phyloP scores from a whole-genome alignment of 164 flowering plant species.

The Cinnamomum chago region DNA sequence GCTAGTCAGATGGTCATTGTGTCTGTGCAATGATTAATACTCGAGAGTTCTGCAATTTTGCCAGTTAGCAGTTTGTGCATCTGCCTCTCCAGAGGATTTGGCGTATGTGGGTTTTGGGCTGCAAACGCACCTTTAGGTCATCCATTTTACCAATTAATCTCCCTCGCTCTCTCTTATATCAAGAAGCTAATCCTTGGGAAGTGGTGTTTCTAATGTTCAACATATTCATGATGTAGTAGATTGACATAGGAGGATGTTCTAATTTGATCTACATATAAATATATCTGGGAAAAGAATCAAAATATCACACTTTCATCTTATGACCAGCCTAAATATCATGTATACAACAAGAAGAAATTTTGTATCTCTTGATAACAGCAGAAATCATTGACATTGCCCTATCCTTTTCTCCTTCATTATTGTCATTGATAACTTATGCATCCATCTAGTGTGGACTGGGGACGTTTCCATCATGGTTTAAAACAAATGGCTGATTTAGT shows the following conservation, averaged over 20 bases:
- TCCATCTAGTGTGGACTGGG: too few species aligned
- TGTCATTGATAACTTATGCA: too few species aligned
- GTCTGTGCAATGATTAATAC: conserved; percentile 5
- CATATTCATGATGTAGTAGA: background rate
- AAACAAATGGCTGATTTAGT: too few species aligned
- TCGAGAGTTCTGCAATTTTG: conserved; percentile 7
- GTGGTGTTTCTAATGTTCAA: background rate
- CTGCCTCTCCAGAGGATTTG: conserved; percentile 9
- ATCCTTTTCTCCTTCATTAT: too few species aligned
- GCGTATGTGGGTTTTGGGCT: conserved; percentile 15
- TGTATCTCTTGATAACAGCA: too few species aligned
- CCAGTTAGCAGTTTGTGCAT: conserved; percentile 20
- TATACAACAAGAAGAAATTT: too few species aligned
- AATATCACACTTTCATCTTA: background rate
- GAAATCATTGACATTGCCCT: too few species aligned
- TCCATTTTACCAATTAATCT: background rate
- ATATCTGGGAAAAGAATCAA: background rate
- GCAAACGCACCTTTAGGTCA: conserved; percentile 5
- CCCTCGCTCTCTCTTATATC: background rate
- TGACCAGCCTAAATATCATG: background rate
- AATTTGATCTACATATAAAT: background rate
- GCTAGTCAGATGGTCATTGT: conserved; percentile 19
- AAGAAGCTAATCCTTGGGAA: conserved; percentile 2
- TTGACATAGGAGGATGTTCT: background rate
- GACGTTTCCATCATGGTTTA: too few species aligned